Conservation (phyloP, 768 basidiomycete genomes). For the Royoungia palumana region DNA sequence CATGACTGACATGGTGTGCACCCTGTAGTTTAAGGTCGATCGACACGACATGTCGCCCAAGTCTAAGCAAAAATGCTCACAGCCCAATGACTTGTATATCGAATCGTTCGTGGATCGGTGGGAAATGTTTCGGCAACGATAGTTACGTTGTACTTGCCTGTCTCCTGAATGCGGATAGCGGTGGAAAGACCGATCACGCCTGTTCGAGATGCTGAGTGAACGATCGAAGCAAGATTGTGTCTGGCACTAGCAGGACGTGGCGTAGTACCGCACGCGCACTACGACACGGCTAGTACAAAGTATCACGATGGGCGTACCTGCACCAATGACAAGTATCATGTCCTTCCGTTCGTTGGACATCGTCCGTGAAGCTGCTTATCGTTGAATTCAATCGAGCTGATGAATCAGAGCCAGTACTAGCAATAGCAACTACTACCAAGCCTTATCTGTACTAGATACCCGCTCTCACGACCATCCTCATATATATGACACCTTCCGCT, state of each 20-base stretch:
- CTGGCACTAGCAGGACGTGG: too few species aligned
- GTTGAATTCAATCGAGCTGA: too few species aligned
- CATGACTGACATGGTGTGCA: conserved; percentile 71
- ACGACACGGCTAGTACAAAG: neutral
- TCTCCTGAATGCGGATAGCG: conserved; percentile 65
- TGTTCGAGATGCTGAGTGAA: conserved; percentile 25
- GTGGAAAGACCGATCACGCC: conserved; percentile 80
- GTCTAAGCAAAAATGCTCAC: conserved; percentile 38
- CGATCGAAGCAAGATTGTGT: neutral
- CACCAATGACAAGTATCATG: conserved; percentile 40
- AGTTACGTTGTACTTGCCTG: conserved; percentile 57
- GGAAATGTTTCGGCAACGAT: conserved; percentile 72
- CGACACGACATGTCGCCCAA: neutral
- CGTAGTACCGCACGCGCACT: too few species aligned
- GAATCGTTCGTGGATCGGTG: conserved; percentile 66
- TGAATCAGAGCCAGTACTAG: too few species aligned
- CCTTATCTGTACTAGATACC: too few species aligned
- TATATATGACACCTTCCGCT: too few species aligned
- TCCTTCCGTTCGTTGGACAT: conserved; percentile 23
- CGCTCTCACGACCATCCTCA: too few species aligned
- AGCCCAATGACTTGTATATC: conserved; percentile 82
- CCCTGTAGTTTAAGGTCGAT: conserved; percentile 45
- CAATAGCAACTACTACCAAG: too few species aligned
- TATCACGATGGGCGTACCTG: conserved; percentile 28
- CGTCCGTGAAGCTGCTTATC: too few species aligned